phyloP scores from a whole-genome alignment of 2,329 filamentous ascomycete genomes.

The Colletotrichum godetiae region DNA sequence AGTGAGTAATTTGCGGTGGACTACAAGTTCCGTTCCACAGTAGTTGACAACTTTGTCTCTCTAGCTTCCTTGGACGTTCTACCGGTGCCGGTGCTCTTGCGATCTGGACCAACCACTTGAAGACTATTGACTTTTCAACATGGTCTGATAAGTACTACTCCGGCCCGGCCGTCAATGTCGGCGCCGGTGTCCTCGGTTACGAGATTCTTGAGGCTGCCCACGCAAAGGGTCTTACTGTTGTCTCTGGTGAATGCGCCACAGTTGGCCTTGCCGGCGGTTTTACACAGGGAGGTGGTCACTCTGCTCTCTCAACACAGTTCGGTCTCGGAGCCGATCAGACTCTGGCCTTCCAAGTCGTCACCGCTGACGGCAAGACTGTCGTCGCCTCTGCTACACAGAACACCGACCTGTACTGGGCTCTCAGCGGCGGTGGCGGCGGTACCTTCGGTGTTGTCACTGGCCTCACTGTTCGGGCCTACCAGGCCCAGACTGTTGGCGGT shows the following conservation, averaged over 20 bases:
- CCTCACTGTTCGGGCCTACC: conserved; percentile 61
- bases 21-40: neutral
- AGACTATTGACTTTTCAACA: conserved; percentile 52
- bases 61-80: conserved; percentile 47
- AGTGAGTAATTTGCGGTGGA: conserved; percentile 34
- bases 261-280: conserved; percentile 57
- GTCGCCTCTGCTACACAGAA: conserved; percentile 55
- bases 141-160: conserved; percentile 55
- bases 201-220: conserved; percentile 56
- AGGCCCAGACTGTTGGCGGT: conserved; percentile 54
- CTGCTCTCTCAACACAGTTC: conserved; percentile 51
- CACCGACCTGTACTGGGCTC: conserved; percentile 65
- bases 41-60: neutral
- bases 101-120: conserved; percentile 53
- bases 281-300: conserved; percentile 60
- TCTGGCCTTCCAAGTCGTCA: conserved; percentile 57
- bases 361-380: conserved; percentile 53
- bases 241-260: conserved; percentile 35
- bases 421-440: conserved; percentile 62
- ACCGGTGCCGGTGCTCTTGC: conserved; percentile 50
- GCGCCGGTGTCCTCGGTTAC: conserved; percentile 62
- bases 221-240: conserved; percentile 32
- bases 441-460: conserved; percentile 64
- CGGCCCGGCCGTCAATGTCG: conserved; percentile 64
- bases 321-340: conserved; percentile 62